A percentile compares a stretch with the other conserved stretches of the same genome.
These are phyloP conservation scores for Biscogniauxia mediterranea DNA, from an alignment of 2,329 filamentous ascomycete genomes.

Conservation along the genomic window DNA sequence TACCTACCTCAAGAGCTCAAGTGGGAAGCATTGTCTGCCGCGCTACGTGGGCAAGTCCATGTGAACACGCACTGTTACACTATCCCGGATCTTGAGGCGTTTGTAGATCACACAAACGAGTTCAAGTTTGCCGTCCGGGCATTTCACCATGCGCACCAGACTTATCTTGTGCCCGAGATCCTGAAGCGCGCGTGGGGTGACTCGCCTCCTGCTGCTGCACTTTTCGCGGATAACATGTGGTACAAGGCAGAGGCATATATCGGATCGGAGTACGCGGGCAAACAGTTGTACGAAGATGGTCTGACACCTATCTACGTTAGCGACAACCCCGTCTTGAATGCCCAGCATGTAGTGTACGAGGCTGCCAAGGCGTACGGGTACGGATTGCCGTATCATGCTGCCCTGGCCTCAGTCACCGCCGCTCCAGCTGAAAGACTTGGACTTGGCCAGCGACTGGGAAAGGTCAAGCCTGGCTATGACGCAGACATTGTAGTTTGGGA, in stretches of 20 bases:
- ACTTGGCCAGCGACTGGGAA: conserved; percentile 56
- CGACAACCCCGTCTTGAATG: conserved; percentile 68
- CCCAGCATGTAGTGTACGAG: conserved; percentile 67
- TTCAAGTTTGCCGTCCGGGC: conserved; percentile 66
- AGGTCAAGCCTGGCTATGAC: conserved; percentile 60
- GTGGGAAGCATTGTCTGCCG: conserved; percentile 63
- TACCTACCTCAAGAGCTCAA: conserved; percentile 62
- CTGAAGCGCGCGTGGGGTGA: conserved; percentile 56
- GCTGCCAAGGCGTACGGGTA: conserved; percentile 60
- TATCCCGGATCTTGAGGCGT: conserved; percentile 65
- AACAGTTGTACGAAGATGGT: conserved; percentile 62
- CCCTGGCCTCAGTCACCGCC: conserved; percentile 56
- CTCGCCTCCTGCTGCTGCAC: conserved; percentile 53
- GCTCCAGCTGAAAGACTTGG: conserved; percentile 58
- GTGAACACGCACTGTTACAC: conserved; percentile 74
- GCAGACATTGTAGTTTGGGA: conserved; percentile 64
- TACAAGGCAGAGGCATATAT: conserved; percentile 68
- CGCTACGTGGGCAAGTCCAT: conserved; percentile 64
- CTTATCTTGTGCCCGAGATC: conserved; percentile 64
- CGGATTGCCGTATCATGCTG: conserved; percentile 59
- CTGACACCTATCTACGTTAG: conserved; percentile 68
- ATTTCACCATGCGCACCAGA: conserved; percentile 70
- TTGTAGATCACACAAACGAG: conserved; percentile 69
- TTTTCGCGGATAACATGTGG: conserved; percentile 72
- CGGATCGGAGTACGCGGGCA: conserved; percentile 64